A percentile compares a stretch with the other conserved stretches of the same genome.
Conservation (phyloP, 75 land plant genomes). For the Larix kaempferi region DNA sequence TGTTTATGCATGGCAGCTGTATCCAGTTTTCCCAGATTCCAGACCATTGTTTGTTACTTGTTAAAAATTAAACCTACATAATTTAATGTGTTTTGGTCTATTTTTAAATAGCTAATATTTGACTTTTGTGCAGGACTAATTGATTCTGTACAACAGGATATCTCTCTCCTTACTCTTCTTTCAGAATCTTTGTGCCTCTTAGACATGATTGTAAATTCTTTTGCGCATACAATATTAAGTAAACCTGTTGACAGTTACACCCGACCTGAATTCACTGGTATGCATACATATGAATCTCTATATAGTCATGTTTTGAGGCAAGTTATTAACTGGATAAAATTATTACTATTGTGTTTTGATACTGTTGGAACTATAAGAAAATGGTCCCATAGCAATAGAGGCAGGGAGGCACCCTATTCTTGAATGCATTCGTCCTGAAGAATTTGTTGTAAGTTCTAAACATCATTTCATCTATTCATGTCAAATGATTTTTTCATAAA, state of each 20-base stretch:
- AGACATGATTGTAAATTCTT: conserved; percentile 98
- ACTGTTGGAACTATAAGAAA: conserved; percentile 29
- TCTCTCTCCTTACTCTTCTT: conserved; percentile 72
- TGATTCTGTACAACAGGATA: conserved; percentile 75
- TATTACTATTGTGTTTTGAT: not conserved
- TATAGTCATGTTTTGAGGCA: not conserved
- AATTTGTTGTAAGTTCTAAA: conserved; percentile 66
- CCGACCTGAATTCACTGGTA: conserved; percentile 94
- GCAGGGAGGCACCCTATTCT: conserved; percentile 93
- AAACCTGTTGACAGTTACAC: conserved; percentile 77
- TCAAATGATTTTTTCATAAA: not conserved
- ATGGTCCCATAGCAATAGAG: conserved; percentile 96
- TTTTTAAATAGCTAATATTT: not conserved
- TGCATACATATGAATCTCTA: not conserved
- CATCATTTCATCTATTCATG: not conserved
- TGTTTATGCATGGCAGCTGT: not conserved
- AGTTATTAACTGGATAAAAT: not conserved
- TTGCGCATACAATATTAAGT: conserved; percentile 76
- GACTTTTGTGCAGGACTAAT: conserved; percentile 54
- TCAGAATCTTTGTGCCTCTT: conserved; percentile 92
- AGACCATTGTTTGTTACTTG: not conserved
- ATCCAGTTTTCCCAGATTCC: not conserved
- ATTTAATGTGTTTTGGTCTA: not conserved
- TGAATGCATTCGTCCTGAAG: conserved; percentile 64
- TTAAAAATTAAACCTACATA: not conserved